A percentile compares a stretch with the other conserved stretches of the same genome.
These are phyloP conservation scores for Chlorella sp. DNA, from an alignment of 139 green algal species.

Conservation along the genomic window DNA sequence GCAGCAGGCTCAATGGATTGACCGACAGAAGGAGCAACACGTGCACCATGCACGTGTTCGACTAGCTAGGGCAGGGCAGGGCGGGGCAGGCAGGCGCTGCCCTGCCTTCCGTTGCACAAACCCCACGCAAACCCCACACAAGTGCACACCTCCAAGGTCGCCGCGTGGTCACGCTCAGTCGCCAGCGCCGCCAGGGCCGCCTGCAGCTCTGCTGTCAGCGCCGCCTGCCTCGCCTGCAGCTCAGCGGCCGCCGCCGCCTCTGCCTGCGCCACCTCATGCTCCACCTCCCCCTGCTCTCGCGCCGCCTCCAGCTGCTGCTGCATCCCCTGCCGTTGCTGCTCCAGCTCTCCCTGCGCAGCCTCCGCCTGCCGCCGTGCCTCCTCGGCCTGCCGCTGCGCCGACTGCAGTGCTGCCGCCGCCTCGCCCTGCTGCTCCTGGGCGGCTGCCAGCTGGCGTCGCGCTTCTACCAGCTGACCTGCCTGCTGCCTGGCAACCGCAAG, in stretches of 20 bases:
- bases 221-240: background rate
- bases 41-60: no score
- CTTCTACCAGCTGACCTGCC: conserved; percentile 3
- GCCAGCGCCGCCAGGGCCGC: background rate
- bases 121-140: background rate
- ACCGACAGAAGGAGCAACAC: background rate
- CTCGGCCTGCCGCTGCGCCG: background rate
- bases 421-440: background rate
- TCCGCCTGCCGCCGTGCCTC: background rate
- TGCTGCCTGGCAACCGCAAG: conserved; percentile 1
- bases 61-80: no score
- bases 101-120: background rate
- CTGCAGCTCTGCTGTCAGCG: background rate
- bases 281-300: background rate
- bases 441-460: background rate
- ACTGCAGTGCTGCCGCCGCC: background rate
- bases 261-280: background rate
- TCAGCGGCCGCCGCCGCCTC: background rate
- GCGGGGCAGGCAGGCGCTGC: no score
- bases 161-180: background rate
- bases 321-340: background rate
- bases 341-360: background rate
- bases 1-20: no score
- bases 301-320: conserved; percentile 2
- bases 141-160: background rate